Percentiles rank a stretch among this genome's conserved stretches.
Conservation (phyloP, 2,329 filamentous ascomycete species). For the Ophiosphaerella korrae region DNA sequence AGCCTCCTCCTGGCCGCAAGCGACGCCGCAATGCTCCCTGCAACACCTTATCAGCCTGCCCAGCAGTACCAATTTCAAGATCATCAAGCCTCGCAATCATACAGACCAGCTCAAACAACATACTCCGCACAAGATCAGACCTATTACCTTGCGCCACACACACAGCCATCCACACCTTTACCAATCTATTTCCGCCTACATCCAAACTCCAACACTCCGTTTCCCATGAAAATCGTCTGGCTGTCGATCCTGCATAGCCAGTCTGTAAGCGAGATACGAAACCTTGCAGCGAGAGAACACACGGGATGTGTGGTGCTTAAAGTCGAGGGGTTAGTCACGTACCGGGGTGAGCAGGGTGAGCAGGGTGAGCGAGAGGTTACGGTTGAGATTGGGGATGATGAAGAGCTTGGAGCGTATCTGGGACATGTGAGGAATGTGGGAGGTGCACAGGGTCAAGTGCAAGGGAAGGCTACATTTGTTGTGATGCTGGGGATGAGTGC, state of each 20-base stretch:
- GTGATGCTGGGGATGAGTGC: constrained; percentile 36
- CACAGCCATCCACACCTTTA: constrained; percentile 47
- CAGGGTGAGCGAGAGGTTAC: constrained; percentile 62
- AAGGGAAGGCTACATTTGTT: constrained; percentile 60
- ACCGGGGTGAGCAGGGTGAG: constrained; percentile 45
- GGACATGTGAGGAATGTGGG: constrained; percentile 56
- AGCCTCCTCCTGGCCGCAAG: constrained; percentile 64
- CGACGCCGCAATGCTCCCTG: constrained; percentile 48
- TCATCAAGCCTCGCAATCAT: constrained; percentile 8
- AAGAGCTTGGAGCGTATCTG: constrained; percentile 74
- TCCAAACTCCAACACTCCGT: constrained; percentile 63
- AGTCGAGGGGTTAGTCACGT: constrained; percentile 69
- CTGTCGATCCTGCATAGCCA: constrained; percentile 65
- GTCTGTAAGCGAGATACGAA: constrained; percentile 67
- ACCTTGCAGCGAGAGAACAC: constrained; percentile 65
- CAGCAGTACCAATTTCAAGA: constrained; percentile 37
- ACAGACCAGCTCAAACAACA: constrained; percentile 36
- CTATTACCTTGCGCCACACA: constrained; percentile 10
- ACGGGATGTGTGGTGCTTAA: constrained; percentile 63
- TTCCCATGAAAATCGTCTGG: constrained; percentile 62
- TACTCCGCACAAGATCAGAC: constrained; percentile 11
- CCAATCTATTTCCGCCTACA: constrained; percentile 74
- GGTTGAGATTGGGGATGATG: constrained; percentile 70
- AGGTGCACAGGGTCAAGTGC: constrained; percentile 42
- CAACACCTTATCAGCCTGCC: constrained; percentile 23